These are phyloP conservation scores for Cytospora paraplurivora DNA, from an alignment of 2,329 filamentous ascomycete genomes.

Conservation along the genomic window DNA sequence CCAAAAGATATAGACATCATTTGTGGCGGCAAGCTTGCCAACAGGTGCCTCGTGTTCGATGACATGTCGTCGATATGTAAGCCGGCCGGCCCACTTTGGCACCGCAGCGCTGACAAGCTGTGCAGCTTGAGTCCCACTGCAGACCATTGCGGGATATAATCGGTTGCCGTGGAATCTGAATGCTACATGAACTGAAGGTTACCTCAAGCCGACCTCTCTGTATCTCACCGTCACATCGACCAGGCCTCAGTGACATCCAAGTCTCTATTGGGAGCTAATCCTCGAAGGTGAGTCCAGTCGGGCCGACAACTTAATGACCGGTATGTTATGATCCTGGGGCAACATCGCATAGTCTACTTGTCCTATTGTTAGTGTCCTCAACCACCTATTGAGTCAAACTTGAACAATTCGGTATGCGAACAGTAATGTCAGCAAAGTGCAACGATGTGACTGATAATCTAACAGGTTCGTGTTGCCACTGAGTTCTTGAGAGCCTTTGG, in stretches of 20 bases:
- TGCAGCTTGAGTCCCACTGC: background rate
- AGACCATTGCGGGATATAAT: background rate
- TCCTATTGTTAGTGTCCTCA: background rate
- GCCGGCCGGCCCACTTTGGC: slow-evolving; percentile 2
- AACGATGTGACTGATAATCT: slow-evolving; percentile 12
- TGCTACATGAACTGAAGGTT: slow-evolving; percentile 12
- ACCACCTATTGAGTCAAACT: background rate
- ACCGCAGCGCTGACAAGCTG: background rate
- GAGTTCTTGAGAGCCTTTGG: background rate
- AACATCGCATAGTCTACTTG: background rate
- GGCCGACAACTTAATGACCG: slow-evolving; percentile 2
- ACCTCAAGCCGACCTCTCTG: slow-evolving; percentile 1
- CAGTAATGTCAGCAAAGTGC: slow-evolving; percentile 5
- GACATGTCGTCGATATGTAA: background rate
- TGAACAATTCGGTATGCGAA: background rate
- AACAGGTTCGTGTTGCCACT: background rate
- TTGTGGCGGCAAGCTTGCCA: background rate
- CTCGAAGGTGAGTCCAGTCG: slow-evolving; percentile 1
- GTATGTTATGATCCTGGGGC: background rate
- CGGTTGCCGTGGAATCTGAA: background rate
- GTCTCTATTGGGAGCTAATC: background rate
- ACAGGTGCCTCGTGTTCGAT: slow-evolving; percentile 5
- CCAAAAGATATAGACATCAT: background rate
- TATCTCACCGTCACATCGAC: slow-evolving; percentile 4
- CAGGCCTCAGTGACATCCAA: background rate